phyloP scores from a whole-genome alignment of 805 yeast species.

The Torulaspora gathmanii region DNA sequence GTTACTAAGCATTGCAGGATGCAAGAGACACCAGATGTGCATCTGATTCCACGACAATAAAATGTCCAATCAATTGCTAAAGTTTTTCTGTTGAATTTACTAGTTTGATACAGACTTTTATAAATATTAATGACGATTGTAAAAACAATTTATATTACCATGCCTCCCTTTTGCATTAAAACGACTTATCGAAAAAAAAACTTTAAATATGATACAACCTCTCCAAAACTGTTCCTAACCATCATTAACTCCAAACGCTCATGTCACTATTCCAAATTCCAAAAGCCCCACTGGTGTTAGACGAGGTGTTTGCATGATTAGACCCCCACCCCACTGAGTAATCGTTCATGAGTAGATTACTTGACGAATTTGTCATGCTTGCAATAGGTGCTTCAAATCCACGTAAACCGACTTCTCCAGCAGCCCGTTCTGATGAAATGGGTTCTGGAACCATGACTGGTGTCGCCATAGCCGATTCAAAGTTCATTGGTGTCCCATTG shows the following conservation, averaged over 20 bases:
- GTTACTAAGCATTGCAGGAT: not conserved
- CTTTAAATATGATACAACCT: conserved; percentile 8
- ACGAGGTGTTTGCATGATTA: conserved; percentile 15
- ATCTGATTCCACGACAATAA: no score
- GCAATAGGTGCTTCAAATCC: conserved; percentile 6
- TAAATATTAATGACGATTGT: conserved; percentile 6
- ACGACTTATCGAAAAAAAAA: conserved; percentile 5
- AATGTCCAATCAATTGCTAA: not conserved
- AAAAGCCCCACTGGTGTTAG: conserved; percentile 14
- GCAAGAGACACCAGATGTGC: not conserved
- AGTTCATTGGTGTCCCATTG: conserved; percentile 7
- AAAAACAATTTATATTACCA: conserved; percentile 4
- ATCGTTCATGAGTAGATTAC: conserved; percentile 17
- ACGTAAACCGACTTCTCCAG: conserved; percentile 5
- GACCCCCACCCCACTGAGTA: conserved; percentile 28
- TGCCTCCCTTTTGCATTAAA: conserved; percentile 4
- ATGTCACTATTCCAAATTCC: conserved; percentile 36
- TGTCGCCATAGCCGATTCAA: conserved; percentile 3
- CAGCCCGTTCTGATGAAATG: conserved; percentile 5
- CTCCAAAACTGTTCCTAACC: conserved; percentile 4
- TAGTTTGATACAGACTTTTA: conserved; percentile 11
- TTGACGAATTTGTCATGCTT: conserved; percentile 3
- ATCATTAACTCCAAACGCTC: conserved; percentile 38
- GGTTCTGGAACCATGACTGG: conserved; percentile 6
- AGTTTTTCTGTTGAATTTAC: not conserved